Percentiles rank a stretch among this genome's conserved stretches.
These are phyloP conservation scores for Hymenotorrendiella dingleyae DNA, from an alignment of 2,329 filamentous ascomycete genomes.

Conservation along the genomic window DNA sequence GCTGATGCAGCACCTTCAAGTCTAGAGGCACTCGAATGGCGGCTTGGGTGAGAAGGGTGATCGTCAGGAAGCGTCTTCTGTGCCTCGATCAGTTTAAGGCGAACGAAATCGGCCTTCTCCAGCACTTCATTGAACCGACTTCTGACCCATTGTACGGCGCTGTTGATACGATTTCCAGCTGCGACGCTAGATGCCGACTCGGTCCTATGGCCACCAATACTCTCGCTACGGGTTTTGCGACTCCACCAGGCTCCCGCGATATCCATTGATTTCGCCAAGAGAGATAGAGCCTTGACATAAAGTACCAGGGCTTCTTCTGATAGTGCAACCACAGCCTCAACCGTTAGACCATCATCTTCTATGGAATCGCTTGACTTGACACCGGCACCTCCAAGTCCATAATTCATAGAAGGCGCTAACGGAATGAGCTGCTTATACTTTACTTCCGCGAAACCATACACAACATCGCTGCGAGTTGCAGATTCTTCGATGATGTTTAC, in stretches of 20 bases:
- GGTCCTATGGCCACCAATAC: slow-evolving; percentile 36
- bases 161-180: slow-evolving; percentile 69
- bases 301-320: slow-evolving; percentile 93
- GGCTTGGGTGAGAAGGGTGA: slow-evolving; percentile 80
- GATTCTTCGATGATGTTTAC: slow-evolving; percentile 84
- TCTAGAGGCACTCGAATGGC: slow-evolving; percentile 57
- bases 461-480: slow-evolving; percentile 88
- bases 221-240: slow-evolving; percentile 65
- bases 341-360: slow-evolving; percentile 75
- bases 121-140: slow-evolving; percentile 93
- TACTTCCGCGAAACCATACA: slow-evolving; percentile 96
- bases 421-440: slow-evolving; percentile 98
- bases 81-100: slow-evolving; percentile 76
- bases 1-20: slow-evolving; percentile 49
- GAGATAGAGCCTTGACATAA: slow-evolving; percentile 87
- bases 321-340: slow-evolving; percentile 77
- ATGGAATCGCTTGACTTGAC: slow-evolving; percentile 48
- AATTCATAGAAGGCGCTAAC: slow-evolving; percentile 70
- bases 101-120: slow-evolving; percentile 94
- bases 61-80: slow-evolving; percentile 78
- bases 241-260: slow-evolving; percentile 91
- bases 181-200: slow-evolving; percentile 36
- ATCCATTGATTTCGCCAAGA: slow-evolving; percentile 92
- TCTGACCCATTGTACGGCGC: slow-evolving; percentile 92
- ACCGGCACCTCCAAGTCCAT: slow-evolving; percentile 59